These are phyloP conservation scores for Thalassiosira mediterranea DNA, from an alignment of 352 stramenopile genomes.

Conservation along the genomic window DNA sequence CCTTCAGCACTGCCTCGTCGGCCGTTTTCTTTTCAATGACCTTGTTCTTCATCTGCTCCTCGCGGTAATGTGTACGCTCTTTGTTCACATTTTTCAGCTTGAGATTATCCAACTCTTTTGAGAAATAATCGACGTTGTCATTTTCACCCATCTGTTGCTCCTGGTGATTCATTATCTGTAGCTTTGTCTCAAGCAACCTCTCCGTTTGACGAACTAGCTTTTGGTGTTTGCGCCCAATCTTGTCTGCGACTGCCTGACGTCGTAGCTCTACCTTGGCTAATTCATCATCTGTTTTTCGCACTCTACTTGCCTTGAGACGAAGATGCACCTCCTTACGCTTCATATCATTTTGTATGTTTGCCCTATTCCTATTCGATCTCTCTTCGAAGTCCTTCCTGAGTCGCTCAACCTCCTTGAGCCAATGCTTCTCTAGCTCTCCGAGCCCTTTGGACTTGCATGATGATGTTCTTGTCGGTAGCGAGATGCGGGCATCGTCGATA, in stretches of 20 bases:
- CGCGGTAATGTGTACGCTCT: slow-evolving; percentile 11
- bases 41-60: slow-evolving; percentile 17
- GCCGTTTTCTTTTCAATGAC: slow-evolving; percentile 18
- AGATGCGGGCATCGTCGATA: too few relatives aligned
- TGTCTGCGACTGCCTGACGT: slow-evolving; percentile 23
- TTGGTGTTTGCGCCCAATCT: slow-evolving; percentile 3
- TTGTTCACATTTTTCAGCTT: slow-evolving; percentile 26
- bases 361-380: slow-evolving; percentile 13
- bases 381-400: slow-evolving; percentile 15
- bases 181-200: slow-evolving; percentile 13
- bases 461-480: too few relatives aligned
- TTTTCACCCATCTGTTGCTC: slow-evolving; percentile 8
- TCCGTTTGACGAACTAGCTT: background rate
- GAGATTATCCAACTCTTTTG: slow-evolving; percentile 13
- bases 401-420: slow-evolving; percentile 33
- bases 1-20: slow-evolving; percentile 21
- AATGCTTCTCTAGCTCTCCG: slow-evolving; percentile 35
- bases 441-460: too few relatives aligned
- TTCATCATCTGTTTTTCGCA: too few relatives aligned
- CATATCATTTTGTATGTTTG: slow-evolving; percentile 11
- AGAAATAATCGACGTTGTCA: slow-evolving; percentile 25
- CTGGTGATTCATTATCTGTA: slow-evolving; percentile 27
- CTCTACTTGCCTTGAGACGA: too few relatives aligned
- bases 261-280: slow-evolving; percentile 18
- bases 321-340: slow-evolving; percentile 35